These are phyloP conservation scores for Lophiotrema nucula DNA, from an alignment of 495 filamentous ascomycete species.

Conservation along the genomic window DNA sequence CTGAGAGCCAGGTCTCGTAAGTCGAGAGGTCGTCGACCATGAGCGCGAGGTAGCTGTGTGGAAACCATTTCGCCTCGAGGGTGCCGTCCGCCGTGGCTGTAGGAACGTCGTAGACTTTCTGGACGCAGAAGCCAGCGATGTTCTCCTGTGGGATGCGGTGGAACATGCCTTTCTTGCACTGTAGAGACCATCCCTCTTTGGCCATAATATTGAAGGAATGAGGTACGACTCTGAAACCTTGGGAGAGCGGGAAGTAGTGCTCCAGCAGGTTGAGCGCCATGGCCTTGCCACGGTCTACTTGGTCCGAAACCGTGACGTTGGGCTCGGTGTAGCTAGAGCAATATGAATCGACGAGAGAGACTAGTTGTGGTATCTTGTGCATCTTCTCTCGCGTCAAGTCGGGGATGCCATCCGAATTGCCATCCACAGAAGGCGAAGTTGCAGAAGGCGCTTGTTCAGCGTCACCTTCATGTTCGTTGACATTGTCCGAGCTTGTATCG, in stretches of 20 bases:
- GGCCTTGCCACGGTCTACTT: not conserved
- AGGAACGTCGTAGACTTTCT: not conserved
- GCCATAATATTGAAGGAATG: not conserved
- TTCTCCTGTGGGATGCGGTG: slow-evolving; percentile 4
- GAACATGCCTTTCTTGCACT: not conserved
- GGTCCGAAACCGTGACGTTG: not conserved
- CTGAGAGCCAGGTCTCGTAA: not conserved
- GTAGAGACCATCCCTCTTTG: not conserved
- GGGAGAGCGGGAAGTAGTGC: slow-evolving; percentile 1
- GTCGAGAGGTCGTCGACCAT: slow-evolving; percentile 14
- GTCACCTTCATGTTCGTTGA: too few relatives aligned
- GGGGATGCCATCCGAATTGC: not conserved
- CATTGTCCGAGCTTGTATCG: too few relatives aligned
- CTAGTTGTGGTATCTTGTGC: slow-evolving; percentile 3
- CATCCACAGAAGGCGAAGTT: too few relatives aligned
- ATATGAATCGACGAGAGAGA: not conserved
- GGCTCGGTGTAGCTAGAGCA: not conserved
- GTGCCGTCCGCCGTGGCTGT: not conserved
- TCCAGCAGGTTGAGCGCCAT: not conserved
- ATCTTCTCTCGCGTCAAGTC: not conserved
- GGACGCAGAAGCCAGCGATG: slow-evolving; percentile 16
- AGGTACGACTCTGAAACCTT: slow-evolving; percentile 1
- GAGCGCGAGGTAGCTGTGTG: slow-evolving; percentile 16
- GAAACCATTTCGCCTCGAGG: not conserved
- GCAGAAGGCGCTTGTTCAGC: too few relatives aligned